Evolutionary conservation across 768 basidiomycete species (phyloP).

Genomic region (Galerina marginata): DNA sequence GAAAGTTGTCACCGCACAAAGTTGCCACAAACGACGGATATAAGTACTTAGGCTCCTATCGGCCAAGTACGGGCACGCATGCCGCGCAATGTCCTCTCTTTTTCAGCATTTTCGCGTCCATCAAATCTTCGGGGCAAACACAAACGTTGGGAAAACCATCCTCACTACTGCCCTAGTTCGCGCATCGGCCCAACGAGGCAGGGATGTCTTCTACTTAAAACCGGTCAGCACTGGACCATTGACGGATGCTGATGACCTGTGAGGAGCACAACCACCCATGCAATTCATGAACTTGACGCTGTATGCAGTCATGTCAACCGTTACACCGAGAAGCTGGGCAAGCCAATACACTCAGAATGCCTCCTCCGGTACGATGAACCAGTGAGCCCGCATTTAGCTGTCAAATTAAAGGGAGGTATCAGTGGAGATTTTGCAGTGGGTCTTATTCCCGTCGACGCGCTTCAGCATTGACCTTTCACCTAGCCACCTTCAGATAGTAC

Average conservation of each 20-base stretch:
- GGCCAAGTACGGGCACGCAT: no score
- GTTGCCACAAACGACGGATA: no score
- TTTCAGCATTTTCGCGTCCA: constrained; percentile 86
- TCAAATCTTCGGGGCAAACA: constrained; percentile 95
- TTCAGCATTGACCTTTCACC: neutral
- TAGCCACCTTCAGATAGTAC: constrained; percentile 69
- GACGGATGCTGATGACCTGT: constrained; percentile 87
- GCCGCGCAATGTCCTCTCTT: constrained; percentile 70
- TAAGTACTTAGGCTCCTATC: no score
- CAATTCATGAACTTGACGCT: neutral
- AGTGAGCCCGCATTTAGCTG: constrained; percentile 93
- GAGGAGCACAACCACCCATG: constrained; percentile 21
- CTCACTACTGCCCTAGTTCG: constrained; percentile 84
- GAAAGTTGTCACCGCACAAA: no score
- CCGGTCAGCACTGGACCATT: constrained; percentile 89
- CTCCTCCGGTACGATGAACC: constrained; percentile 87
- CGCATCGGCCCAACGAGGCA: constrained; percentile 65
- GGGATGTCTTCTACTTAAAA: constrained; percentile 75
- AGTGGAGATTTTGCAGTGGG: constrained; percentile 33
- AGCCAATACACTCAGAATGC: constrained; percentile 64
- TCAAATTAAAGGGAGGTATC: constrained; percentile 47
- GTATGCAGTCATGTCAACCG: constrained; percentile 67
- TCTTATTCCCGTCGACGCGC: neutral
- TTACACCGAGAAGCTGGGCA: constrained; percentile 42
- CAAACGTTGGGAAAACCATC: constrained; percentile 94